Evolutionary conservation across 2,329 filamentous ascomycete species (phyloP).

Genomic region (Aspergillus sp.): DNA sequence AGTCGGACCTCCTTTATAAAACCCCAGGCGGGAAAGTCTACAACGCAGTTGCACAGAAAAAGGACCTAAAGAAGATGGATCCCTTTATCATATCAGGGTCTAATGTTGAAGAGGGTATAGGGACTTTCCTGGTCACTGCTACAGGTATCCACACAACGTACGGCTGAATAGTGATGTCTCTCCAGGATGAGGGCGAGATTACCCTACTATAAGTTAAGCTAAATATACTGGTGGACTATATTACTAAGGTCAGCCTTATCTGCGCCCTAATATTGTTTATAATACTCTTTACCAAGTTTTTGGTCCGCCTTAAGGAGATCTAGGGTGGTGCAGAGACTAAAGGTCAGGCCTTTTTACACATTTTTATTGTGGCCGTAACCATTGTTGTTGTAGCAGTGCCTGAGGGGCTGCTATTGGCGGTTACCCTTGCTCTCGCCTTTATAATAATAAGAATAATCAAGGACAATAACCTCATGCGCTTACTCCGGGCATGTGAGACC

Average conservation of each 20-base stretch:
- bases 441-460: slow-evolving; percentile 63
- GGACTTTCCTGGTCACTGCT: slow-evolving; percentile 72
- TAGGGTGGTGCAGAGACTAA: slow-evolving; percentile 52
- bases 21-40: slow-evolving; percentile 63
- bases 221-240: slow-evolving; percentile 74
- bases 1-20: slow-evolving; percentile 72
- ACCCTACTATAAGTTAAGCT: slow-evolving; percentile 78
- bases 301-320: slow-evolving; percentile 56
- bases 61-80: slow-evolving; percentile 65
- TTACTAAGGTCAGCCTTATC: slow-evolving; percentile 69
- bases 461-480: slow-evolving; percentile 62
- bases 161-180: slow-evolving; percentile 75
- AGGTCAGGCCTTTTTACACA: slow-evolving; percentile 58
- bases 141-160: slow-evolving; percentile 74
- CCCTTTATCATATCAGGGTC: slow-evolving; percentile 80
- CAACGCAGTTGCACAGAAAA: slow-evolving; percentile 60
- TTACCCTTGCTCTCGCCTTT: slow-evolving; percentile 62
- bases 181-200: slow-evolving; percentile 73
- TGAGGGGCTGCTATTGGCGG: slow-evolving; percentile 61
- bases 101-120: slow-evolving; percentile 73
- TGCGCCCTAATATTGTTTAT: slow-evolving; percentile 75
- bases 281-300: slow-evolving; percentile 75
- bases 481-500: slow-evolving; percentile 60
- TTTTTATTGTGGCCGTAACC: slow-evolving; percentile 60
- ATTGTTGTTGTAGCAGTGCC: slow-evolving; percentile 62